These are phyloP conservation scores for Penicillium sp. DNA, from an alignment of 2,329 filamentous ascomycete species.

Conservation along the genomic window DNA sequence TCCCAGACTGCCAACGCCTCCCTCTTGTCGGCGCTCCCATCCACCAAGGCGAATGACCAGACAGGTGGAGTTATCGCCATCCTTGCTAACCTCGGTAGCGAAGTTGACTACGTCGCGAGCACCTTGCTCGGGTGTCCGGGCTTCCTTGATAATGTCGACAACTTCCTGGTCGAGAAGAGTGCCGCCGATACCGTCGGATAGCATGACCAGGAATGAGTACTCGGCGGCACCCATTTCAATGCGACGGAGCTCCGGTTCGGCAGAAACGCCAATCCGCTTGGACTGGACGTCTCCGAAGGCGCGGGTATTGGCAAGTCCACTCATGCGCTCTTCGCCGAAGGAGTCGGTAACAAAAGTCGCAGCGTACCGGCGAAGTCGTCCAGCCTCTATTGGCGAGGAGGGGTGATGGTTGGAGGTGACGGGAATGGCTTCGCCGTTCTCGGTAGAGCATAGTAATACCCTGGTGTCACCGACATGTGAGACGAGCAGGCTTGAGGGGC, in stretches of 20 bases:
- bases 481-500: constrained; percentile 77
- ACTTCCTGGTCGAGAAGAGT: constrained; percentile 90
- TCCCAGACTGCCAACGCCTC: constrained; percentile 81
- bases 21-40: constrained; percentile 67
- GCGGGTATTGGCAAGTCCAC: constrained; percentile 87
- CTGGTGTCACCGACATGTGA: constrained; percentile 94
- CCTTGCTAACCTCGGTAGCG: constrained; percentile 75
- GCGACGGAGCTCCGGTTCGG: constrained; percentile 83
- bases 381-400: constrained; percentile 77
- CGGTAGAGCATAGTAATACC: constrained; percentile 82
- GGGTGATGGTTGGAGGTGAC: constrained; percentile 92
- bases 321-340: constrained; percentile 95
- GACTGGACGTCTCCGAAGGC: constrained; percentile 89
- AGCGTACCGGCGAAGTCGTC: constrained; percentile 79
- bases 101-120: constrained; percentile 77
- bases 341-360: constrained; percentile 88
- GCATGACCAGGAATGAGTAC: constrained; percentile 83
- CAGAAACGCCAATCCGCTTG: constrained; percentile 90
- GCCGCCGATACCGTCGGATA: constrained; percentile 85
- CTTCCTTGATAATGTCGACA: constrained; percentile 93
- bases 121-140: constrained; percentile 83
- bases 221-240: constrained; percentile 78
- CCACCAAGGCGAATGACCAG: constrained; percentile 63
- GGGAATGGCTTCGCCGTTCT: constrained; percentile 74
- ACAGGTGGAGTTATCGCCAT: constrained; percentile 64